phyloP scores from a whole-genome alignment of 78 protist genomes.

The Dictyostelium firmibasis region DNA sequence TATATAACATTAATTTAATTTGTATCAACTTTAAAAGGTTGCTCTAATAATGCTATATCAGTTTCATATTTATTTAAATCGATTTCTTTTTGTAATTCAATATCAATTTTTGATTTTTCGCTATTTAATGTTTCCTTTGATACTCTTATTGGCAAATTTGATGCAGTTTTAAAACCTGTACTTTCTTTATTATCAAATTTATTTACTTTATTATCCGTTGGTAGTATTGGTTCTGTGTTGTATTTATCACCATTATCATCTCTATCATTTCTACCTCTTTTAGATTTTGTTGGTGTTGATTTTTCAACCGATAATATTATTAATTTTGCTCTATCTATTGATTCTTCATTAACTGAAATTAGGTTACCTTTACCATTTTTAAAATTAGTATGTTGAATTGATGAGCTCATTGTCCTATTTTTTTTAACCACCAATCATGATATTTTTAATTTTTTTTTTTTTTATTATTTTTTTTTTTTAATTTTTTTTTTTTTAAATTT shows the following conservation, averaged over 20 bases:
- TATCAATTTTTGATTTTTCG: neutral
- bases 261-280: neutral
- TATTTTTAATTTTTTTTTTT: too few species aligned
- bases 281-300: neutral
- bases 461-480: neutral
- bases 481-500: neutral
- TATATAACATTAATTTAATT: neutral
- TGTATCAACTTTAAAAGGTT: neutral
- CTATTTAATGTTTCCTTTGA: neutral
- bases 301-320: neutral
- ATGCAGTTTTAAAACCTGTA: slow-evolving; percentile 10
- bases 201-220: neutral
- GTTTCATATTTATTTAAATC: neutral
- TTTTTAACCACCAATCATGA: too few species aligned
- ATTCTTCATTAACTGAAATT: neutral
- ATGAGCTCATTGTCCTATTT: neutral
- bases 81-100: neutral
- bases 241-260: neutral
- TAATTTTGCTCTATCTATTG: neutral
- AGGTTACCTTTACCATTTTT: neutral
- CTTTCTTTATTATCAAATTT: slow-evolving; percentile 3
- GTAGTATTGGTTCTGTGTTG: neutral
- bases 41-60: neutral
- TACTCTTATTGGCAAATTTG: slow-evolving; percentile 11
- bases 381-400: neutral